These are phyloP conservation scores for Colletotrichum gigasporum DNA, from an alignment of 2,329 filamentous ascomycete species.

Conservation along the genomic window DNA sequence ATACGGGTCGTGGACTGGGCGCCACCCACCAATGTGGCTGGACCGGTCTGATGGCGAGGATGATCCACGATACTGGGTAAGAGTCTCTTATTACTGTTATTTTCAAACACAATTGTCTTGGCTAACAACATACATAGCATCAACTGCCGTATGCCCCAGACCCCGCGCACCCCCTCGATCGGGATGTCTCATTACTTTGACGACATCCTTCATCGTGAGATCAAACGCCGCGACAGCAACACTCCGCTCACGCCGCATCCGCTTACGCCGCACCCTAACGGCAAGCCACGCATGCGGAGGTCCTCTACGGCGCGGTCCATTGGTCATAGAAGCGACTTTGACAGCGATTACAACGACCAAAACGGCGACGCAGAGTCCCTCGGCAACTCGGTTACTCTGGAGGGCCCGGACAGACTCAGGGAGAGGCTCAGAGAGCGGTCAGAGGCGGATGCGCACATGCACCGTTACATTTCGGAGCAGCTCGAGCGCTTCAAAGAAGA, in stretches of 20 bases:
- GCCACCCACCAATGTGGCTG: constrained; percentile 96
- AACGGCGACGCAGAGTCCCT: constrained; percentile 49
- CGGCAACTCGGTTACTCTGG: constrained; percentile 24
- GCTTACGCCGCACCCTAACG: constrained; percentile 34
- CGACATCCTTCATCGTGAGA: constrained; percentile 77
- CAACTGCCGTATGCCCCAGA: constrained; percentile 91
- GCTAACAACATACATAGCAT: constrained; percentile 59
- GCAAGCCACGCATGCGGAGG: constrained; percentile 70
- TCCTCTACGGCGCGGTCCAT: constrained; percentile 88
- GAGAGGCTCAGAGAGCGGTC: constrained; percentile 58
- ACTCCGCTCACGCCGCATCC: constrained; percentile 43
- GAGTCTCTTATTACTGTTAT: constrained; percentile 40
- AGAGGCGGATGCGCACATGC: constrained; percentile 76
- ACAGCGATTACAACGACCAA: constrained; percentile 56
- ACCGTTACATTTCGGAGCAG: constrained; percentile 84
- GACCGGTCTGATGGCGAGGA: constrained; percentile 94
- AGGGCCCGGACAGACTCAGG: constrained; percentile 49
- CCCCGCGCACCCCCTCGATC: constrained; percentile 84
- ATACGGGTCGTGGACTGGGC: constrained; percentile 87
- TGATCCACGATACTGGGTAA: constrained; percentile 98
- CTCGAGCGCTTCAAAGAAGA: constrained; percentile 71
- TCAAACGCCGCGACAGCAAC: constrained; percentile 49
- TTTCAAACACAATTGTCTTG: neutral
- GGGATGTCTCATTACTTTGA: constrained; percentile 96
- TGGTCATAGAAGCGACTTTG: constrained; percentile 83